Percentiles rank a stretch among this genome's conserved stretches.
These are phyloP conservation scores for Cryptosporidium parvum DNA, from an alignment of 169 alveolate species.

Conservation along the genomic window DNA sequence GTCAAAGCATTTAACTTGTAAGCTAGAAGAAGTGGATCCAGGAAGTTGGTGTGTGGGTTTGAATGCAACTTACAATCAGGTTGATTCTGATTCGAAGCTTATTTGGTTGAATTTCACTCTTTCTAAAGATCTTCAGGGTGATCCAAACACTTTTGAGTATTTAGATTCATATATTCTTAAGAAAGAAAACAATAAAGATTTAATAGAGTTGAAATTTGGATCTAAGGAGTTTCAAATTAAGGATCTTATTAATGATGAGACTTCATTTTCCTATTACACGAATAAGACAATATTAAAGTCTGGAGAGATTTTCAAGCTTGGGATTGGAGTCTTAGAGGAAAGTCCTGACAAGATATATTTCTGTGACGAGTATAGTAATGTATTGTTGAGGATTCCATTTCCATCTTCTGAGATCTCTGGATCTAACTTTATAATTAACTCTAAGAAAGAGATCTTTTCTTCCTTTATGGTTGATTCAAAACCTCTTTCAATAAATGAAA, in stretches of 20 bases:
- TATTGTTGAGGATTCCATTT: neutral
- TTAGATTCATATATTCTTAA: conserved; percentile 11
- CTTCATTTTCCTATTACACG: conserved; percentile 1
- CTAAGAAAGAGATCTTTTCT: conserved; percentile 20
- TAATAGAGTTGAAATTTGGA: conserved; percentile 13
- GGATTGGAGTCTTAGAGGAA: conserved; percentile 4
- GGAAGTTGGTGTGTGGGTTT: conserved; percentile 52
- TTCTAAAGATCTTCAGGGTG: neutral
- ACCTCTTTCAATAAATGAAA: neutral
- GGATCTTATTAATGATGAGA: neutral
- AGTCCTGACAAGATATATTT: neutral
- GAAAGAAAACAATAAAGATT: neutral
- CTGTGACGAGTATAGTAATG: neutral
- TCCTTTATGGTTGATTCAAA: conserved; percentile 30
- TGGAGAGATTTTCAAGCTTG: conserved; percentile 8
- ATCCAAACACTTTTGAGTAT: neutral
- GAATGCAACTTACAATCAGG: conserved; percentile 15
- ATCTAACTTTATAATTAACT: neutral
- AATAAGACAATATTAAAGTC: conserved; percentile 12
- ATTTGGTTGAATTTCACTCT: conserved; percentile 56
- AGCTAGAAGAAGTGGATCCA: neutral
- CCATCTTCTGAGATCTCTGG: neutral
- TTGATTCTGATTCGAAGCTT: neutral
- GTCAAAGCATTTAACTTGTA: conserved; percentile 17
- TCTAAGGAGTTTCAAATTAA: neutral